phyloP scores from a whole-genome alignment of 208 protist species.

The Balamuthia mandrillaris region DNA sequence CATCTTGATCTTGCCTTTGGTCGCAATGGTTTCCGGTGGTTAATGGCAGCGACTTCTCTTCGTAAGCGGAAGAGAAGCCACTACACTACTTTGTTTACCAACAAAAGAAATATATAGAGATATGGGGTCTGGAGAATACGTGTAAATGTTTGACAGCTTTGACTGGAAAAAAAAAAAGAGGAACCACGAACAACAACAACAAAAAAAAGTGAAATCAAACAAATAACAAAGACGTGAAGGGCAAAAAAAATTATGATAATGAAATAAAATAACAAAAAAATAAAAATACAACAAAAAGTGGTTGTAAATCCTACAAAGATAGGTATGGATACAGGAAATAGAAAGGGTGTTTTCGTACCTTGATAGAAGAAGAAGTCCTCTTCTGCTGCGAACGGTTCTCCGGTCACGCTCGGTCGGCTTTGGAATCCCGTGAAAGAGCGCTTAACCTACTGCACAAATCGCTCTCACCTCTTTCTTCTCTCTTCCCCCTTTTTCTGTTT shows the following conservation, averaged over 20 bases:
- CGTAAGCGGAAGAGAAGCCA: too few species aligned
- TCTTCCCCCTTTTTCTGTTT: too few species aligned
- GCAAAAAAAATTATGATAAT: not conserved
- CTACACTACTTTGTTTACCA: too few species aligned
- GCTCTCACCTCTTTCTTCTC: too few species aligned
- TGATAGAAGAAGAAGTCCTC: not conserved
- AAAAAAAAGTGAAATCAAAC: too few species aligned
- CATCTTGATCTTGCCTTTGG: constrained; percentile 6
- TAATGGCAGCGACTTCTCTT: too few species aligned
- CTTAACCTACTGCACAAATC: not conserved
- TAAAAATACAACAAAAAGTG: not conserved
- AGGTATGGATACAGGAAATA: not conserved
- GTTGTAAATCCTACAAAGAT: not conserved
- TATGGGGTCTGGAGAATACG: too few species aligned
- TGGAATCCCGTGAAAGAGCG: not conserved
- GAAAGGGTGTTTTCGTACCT: not conserved
- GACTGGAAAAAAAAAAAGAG: too few species aligned
- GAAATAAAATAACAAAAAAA: not conserved
- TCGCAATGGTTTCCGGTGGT: too few species aligned
- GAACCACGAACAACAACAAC: too few species aligned
- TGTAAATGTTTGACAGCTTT: too few species aligned
- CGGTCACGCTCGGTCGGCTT: not conserved
- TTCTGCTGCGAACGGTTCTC: not conserved
- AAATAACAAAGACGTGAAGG: not conserved
- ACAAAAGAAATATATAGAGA: too few species aligned